Conservation (phyloP, 2,329 filamentous ascomycete species). For the Aspergillus latus region DNA sequence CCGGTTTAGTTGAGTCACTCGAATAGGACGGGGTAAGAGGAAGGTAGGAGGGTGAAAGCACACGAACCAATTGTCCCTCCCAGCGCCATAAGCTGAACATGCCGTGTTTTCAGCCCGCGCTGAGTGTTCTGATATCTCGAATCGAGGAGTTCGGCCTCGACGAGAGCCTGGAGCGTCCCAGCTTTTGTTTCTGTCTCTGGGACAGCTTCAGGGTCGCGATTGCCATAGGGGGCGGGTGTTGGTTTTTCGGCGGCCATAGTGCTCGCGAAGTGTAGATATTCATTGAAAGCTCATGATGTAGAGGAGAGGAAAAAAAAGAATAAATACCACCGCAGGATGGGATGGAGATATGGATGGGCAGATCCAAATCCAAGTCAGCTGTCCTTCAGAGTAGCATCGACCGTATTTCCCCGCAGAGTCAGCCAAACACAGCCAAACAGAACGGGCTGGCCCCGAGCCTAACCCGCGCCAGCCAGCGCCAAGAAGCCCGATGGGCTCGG, state of each 20-base stretch:
- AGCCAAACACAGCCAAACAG: background rate
- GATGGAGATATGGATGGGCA: background rate
- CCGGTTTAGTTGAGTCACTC: background rate
- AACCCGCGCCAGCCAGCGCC: background rate
- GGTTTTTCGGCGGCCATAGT: conserved; percentile 12
- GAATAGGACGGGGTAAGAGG: background rate
- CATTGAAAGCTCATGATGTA: background rate
- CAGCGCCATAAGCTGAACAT: conserved; percentile 52
- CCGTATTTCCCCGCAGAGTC: background rate
- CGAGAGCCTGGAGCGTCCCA: conserved; percentile 32
- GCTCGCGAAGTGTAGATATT: background rate
- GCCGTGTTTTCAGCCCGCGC: conserved; percentile 44
- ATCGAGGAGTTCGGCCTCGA: conserved; percentile 43
- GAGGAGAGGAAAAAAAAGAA: background rate
- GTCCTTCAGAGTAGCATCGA: conserved; percentile 3
- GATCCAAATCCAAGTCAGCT: background rate
- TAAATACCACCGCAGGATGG: too few species aligned
- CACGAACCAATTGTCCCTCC: conserved; percentile 43
- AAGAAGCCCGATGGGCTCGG: background rate
- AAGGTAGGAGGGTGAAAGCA: background rate
- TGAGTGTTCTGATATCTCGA: conserved; percentile 42
- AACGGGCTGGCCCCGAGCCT: background rate
- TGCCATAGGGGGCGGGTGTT: background rate
- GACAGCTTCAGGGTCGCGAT: conserved; percentile 8
- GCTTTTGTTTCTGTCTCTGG: conserved; percentile 13